These are phyloP conservation scores for Cucurbita argyrosperma DNA, from an alignment of 306 rosid genomes.

Conservation along the genomic window DNA sequence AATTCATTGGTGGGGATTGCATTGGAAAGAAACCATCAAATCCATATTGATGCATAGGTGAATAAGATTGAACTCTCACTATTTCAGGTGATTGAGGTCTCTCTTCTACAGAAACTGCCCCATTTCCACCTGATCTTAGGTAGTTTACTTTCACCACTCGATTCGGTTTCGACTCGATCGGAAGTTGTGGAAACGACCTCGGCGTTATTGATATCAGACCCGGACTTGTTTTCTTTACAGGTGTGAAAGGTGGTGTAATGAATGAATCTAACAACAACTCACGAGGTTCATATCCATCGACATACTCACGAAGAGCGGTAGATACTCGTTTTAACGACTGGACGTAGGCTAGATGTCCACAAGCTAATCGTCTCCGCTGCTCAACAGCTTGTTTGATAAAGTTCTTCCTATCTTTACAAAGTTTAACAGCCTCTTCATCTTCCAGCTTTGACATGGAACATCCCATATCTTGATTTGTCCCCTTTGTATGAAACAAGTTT, in stretches of 20 bases:
- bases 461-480: slow-evolving; percentile 64
- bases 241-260: slow-evolving; percentile 44
- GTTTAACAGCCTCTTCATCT: slow-evolving; percentile 76
- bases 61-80: slow-evolving; percentile 48
- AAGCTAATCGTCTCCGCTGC: slow-evolving; percentile 52
- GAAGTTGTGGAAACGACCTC: slow-evolving; percentile 22
- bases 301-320: slow-evolving; percentile 62
- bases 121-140: slow-evolving; percentile 59
- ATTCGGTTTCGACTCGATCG: slow-evolving; percentile 29
- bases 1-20: slow-evolving; percentile 50
- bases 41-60: slow-evolving; percentile 43
- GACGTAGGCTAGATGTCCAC: slow-evolving; percentile 61
- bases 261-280: slow-evolving; percentile 50
- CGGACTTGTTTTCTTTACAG: slow-evolving; percentile 41
- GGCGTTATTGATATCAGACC: slow-evolving; percentile 51
- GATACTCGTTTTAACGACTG: slow-evolving; percentile 63
- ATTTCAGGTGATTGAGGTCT: slow-evolving; percentile 60
- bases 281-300: slow-evolving; percentile 46
- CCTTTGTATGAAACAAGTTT: neutral
- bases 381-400: slow-evolving; percentile 85
- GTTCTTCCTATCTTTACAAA: slow-evolving; percentile 71
- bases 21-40: slow-evolving; percentile 42
- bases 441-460: slow-evolving; percentile 80
- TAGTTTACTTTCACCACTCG: slow-evolving; percentile 46
- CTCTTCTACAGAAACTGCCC: slow-evolving; percentile 63